Base-by-base conservation (phyloP, 768 basidiomycete species). In the Gautieria morchelliformis region DNA sequence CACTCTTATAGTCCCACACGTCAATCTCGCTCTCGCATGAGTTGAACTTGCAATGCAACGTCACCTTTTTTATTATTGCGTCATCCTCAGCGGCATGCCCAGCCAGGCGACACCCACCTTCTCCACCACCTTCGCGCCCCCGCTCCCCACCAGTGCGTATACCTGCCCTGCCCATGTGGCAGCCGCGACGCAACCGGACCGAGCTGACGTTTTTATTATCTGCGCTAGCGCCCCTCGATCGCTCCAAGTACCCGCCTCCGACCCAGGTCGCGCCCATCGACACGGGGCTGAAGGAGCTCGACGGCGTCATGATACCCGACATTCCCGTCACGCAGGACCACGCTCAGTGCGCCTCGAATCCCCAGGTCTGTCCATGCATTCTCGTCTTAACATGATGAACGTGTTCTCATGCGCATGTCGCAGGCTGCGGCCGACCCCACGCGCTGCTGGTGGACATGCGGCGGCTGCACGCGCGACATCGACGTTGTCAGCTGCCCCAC, bases 401-500 rank as follows among this genome's bases (percentile, higher is more conserved):
- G 35, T n/a, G n/a, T 37, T 14, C 35, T 14, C 2, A 37, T 6
- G 6, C 10, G 10, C 1, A 5, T 14, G 10, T 10, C 14, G 10
- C 35, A 37, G 35, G 35, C 35, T 14, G 81, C 79, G 5, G 72
- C 78, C 0, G 68, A 84, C 45, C 80, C 78, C n/a, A 68, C 68
- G 46, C 81, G 81, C 62, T 90, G 90, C 45, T 94, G 91, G 91
- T 94, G 91, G 91, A 89, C 92, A 30, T 94, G 91, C 63, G 87
- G 89, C 64, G 85, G 85, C 11, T 75, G 74, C 63, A 83, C 83
- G 14, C 76, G 85, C 8, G 57, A 62, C 48, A 78, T 75, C 17
- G 81, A 92, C 67, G 83, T 92, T 61, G 75, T 78, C 41, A 67
- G 77, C 11, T 92, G 89, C 67, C 85, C 85, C 2, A 74, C 76